Percentiles rank a stretch among this genome's conserved stretches.
These are phyloP conservation scores for Pseudonectria foliicola DNA, from an alignment of 2,329 filamentous ascomycete species.

Conservation along the genomic window DNA sequence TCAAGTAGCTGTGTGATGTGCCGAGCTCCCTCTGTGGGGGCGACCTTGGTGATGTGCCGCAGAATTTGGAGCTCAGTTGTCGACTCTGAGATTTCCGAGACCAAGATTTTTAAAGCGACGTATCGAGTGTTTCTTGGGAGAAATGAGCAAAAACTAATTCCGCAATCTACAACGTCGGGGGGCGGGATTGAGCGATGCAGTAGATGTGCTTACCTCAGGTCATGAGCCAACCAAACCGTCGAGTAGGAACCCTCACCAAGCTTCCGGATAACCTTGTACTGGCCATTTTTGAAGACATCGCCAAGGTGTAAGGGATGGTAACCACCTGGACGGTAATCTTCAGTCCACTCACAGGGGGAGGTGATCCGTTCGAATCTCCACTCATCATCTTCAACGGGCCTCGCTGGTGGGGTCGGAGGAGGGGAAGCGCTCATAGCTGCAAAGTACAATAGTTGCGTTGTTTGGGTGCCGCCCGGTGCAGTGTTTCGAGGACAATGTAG, in stretches of 20 bases:
- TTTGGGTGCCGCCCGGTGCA: no score
- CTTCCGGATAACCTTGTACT: conserved; percentile 38
- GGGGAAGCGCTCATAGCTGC: conserved; percentile 14
- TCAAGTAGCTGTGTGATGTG: conserved; percentile 25
- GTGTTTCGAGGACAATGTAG: no score
- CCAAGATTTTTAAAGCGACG: conserved; percentile 20
- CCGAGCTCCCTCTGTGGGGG: conserved; percentile 11
- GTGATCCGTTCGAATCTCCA: conserved; percentile 18
- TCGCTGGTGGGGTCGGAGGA: conserved; percentile 17
- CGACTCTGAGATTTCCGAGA: conserved; percentile 9
- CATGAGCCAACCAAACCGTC: conserved; percentile 39
- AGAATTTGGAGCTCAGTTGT: conserved; percentile 14
- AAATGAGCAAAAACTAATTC: background rate
- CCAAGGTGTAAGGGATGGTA: conserved; percentile 37
- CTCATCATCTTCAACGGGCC: conserved; percentile 9
- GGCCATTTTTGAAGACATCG: conserved; percentile 31
- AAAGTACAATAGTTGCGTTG: conserved; percentile 5
- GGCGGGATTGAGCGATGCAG: background rate
- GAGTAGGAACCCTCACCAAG: conserved; percentile 37
- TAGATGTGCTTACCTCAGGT: conserved; percentile 17
- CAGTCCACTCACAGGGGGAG: conserved; percentile 22
- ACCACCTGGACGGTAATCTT: conserved; percentile 31
- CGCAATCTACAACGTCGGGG: background rate
- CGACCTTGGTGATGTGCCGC: conserved; percentile 10
- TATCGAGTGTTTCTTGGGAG: conserved; percentile 15